These are phyloP conservation scores for Magnolia officinalis DNA, from an alignment of 164 flowering plant genomes.

Conservation along the genomic window DNA sequence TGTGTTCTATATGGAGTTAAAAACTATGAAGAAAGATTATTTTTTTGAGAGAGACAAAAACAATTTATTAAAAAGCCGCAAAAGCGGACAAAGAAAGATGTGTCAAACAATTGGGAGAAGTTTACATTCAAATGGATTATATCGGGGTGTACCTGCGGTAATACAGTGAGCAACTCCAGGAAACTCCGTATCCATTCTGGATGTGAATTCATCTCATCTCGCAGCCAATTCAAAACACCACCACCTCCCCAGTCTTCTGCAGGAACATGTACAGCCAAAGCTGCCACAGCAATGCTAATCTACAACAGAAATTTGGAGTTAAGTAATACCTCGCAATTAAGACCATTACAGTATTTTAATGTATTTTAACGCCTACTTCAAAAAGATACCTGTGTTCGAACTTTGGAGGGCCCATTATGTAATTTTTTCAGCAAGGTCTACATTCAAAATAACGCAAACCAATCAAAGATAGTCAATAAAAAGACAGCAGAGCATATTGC, in stretches of 20 bases:
- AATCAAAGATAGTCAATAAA: conserved; percentile 9
- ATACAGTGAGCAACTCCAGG: conserved; percentile 83
- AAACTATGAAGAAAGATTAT: background rate
- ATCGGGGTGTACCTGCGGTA: conserved; percentile 71
- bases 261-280: conserved; percentile 96
- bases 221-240: conserved; percentile 84
- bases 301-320: conserved; percentile 28
- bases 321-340: background rate
- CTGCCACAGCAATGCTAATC: conserved; percentile 99
- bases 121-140: background rate
- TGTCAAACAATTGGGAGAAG: background rate
- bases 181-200: conserved; percentile 83
- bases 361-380: conserved; percentile 5
- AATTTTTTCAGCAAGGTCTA: conserved; percentile 80
- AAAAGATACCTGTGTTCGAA: conserved; percentile 82
- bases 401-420: conserved; percentile 88
- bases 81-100: background rate
- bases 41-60: background rate
- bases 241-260: conserved; percentile 97
- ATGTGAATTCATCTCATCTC: conserved; percentile 84
- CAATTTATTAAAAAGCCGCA: too few species aligned
- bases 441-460: conserved; percentile 23
- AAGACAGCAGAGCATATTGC: background rate
- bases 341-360: background rate
- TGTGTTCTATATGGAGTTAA: background rate